phyloP scores from a whole-genome alignment of 2,329 filamentous ascomycete genomes.

The Cladorrhinum sp. region DNA sequence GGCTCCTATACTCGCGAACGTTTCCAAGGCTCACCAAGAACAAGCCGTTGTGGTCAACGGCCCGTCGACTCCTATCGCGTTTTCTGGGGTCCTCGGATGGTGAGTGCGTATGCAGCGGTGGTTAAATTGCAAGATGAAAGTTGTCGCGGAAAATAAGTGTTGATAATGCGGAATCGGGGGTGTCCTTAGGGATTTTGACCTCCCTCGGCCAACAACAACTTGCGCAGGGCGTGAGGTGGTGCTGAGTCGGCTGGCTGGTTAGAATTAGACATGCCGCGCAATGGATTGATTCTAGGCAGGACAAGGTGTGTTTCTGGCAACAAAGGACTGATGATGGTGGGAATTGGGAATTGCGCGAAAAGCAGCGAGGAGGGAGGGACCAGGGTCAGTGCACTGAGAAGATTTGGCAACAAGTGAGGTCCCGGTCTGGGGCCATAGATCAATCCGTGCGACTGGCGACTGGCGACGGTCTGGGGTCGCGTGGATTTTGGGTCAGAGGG shows the following conservation, averaged over 20 bases:
- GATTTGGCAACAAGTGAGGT: constrained; percentile 11
- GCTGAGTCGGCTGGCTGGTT: constrained; percentile 18
- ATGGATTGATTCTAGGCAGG: constrained; percentile 7
- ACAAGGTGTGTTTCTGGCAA: constrained; percentile 5
- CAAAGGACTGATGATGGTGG: constrained; percentile 11
- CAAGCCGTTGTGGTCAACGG: constrained; percentile 17
- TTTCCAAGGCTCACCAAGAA: constrained; percentile 14
- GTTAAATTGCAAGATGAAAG: constrained; percentile 3
- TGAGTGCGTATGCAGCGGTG: neutral
- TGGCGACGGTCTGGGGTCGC: constrained; percentile 13
- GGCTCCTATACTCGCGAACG: constrained; percentile 10
- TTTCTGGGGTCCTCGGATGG: neutral
- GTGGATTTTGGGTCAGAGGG: constrained; percentile 11
- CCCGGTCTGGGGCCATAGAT: constrained; percentile 12
- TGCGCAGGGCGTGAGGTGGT: constrained; percentile 12
- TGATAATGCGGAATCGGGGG: neutral
- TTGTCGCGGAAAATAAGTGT: neutral
- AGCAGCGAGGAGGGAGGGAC: constrained; percentile 8
- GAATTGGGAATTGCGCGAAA: constrained; percentile 8
- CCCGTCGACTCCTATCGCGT: constrained; percentile 21
- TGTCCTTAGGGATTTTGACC: neutral
- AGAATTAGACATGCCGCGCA: constrained; percentile 24
- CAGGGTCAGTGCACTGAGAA: constrained; percentile 14
- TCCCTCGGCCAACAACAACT: constrained; percentile 1
- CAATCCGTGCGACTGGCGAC: constrained; percentile 14